Conservation (phyloP, 169 alveolate species). For the Cryptosporidium sp. region DNA sequence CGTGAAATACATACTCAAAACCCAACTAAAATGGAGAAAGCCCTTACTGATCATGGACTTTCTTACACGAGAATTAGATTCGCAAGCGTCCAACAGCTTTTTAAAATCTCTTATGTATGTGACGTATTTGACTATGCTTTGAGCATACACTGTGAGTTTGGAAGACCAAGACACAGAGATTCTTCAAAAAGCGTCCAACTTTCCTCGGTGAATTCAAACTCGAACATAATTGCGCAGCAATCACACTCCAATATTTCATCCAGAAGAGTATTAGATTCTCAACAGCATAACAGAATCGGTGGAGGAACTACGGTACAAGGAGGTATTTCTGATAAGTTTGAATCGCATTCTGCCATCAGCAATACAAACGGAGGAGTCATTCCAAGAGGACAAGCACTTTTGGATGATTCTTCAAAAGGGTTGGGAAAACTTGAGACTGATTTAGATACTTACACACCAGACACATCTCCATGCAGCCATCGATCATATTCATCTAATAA, state of each 20-base stretch:
- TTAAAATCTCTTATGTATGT: slow-evolving; percentile 66
- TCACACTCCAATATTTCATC: slow-evolving; percentile 23
- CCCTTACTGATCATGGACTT: slow-evolving; percentile 69
- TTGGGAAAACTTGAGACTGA: slow-evolving; percentile 23
- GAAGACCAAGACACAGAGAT: slow-evolving; percentile 71
- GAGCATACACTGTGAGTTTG: slow-evolving; percentile 72
- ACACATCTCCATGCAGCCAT: slow-evolving; percentile 63
- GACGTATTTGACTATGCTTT: slow-evolving; percentile 73
- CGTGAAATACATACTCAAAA: slow-evolving; percentile 74
- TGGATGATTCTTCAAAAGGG: slow-evolving; percentile 12
- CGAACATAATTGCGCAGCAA: not conserved
- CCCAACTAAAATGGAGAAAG: slow-evolving; percentile 74
- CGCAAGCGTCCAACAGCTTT: slow-evolving; percentile 70
- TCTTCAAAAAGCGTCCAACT: slow-evolving; percentile 39
- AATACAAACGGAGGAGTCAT: not conserved
- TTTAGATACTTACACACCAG: slow-evolving; percentile 44
- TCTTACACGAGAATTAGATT: slow-evolving; percentile 68
- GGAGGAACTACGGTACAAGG: slow-evolving; percentile 4
- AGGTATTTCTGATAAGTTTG: slow-evolving; percentile 7
- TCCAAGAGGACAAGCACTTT: not conserved
- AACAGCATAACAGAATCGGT: not conserved
- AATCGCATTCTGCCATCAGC: not conserved
- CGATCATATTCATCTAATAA: slow-evolving; percentile 35
- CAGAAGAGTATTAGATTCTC: slow-evolving; percentile 23
- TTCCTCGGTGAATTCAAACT: not conserved